A percentile compares a stretch with the other conserved stretches of the same genome.
These are phyloP conservation scores for Trichoderma atroviride DNA, from an alignment of 2,329 filamentous ascomycete species.

Conservation along the genomic window DNA sequence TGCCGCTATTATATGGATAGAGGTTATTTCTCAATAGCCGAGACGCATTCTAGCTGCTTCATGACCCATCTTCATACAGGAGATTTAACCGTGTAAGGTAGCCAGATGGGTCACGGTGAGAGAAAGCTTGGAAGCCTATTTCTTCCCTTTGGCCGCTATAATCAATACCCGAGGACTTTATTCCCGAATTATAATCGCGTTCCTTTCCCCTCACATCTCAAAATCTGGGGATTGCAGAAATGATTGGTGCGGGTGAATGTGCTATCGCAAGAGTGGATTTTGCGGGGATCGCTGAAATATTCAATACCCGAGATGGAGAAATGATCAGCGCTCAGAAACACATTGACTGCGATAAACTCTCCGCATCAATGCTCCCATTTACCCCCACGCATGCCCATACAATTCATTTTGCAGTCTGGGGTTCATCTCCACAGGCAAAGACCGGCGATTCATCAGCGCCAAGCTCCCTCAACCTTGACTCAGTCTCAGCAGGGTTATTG, in stretches of 20 bases:
- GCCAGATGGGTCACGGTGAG: background rate
- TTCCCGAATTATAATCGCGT: background rate
- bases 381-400: background rate
- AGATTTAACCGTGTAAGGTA: background rate
- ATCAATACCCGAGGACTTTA: background rate
- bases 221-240: background rate
- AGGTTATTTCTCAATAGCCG: background rate
- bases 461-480: conserved; percentile 3
- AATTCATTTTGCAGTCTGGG: background rate
- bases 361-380: background rate
- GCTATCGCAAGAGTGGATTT: background rate
- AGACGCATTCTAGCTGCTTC: background rate
- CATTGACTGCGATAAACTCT: background rate
- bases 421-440: background rate
- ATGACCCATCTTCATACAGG: background rate
- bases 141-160: background rate
- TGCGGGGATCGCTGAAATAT: conserved; percentile 9
- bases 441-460: background rate
- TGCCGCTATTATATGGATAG: background rate
- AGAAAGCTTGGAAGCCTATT: background rate
- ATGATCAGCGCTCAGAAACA: background rate
- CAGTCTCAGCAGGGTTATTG: background rate
- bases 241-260: conserved; percentile 8
- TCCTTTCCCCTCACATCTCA: background rate
- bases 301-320: background rate